Percentiles rank a stretch among this genome's conserved stretches.
Evolutionary conservation across 2,329 filamentous ascomycete genomes (phyloP).

Genomic region (Claviceps quebecensis): DNA sequence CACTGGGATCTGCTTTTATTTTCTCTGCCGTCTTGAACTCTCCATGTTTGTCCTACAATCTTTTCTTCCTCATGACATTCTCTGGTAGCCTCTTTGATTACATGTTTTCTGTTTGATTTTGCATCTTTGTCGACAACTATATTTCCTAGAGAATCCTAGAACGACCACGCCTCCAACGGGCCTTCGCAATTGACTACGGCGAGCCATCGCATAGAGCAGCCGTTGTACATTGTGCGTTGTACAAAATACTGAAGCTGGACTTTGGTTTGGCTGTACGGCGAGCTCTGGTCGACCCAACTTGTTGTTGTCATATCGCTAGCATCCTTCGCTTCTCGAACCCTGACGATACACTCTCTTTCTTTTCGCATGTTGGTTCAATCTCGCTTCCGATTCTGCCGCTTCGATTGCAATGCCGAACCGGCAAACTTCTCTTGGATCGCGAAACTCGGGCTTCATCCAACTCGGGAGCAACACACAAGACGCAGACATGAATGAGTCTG

Average conservation of each 20-base stretch:
- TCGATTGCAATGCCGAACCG: conserved; percentile 8
- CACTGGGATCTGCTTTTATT: conserved; percentile 2
- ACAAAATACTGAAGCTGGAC: conserved; percentile 4
- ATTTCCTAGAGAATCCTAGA: neutral
- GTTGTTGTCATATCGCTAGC: neutral
- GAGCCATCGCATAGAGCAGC: neutral
- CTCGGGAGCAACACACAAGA: conserved; percentile 19
- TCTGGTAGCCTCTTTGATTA: conserved; percentile 2
- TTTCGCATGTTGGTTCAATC: neutral
- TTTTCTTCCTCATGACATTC: neutral
- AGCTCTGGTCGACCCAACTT: neutral
- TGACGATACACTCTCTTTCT: neutral
- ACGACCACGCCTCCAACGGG: neutral
- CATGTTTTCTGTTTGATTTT: neutral
- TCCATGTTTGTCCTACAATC: conserved; percentile 1
- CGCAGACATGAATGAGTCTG: conserved; percentile 23
- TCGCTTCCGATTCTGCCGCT: neutral
- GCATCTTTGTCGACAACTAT: no score
- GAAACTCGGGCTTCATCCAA: conserved; percentile 27
- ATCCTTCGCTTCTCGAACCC: neutral
- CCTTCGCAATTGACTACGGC: neutral
- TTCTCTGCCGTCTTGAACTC: neutral
- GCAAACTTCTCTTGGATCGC: conserved; percentile 10
- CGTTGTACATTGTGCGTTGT: neutral
- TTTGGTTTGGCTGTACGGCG: conserved; percentile 1